phyloP scores from a whole-genome alignment of 192 early-diverging fungal species.

The Cetraspora pellucida region DNA sequence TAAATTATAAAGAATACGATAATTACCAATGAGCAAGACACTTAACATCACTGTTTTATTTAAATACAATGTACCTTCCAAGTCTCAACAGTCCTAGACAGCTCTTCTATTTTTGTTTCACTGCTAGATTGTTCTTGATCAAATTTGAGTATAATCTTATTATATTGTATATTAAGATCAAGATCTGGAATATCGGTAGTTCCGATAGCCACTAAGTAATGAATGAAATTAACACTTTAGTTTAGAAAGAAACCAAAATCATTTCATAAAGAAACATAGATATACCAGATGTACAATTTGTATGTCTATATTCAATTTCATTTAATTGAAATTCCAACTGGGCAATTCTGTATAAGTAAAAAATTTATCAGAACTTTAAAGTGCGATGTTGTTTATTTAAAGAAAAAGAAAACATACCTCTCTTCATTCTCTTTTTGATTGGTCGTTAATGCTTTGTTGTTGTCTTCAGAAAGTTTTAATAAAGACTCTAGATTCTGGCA shows the following conservation, averaged over 20 bases:
- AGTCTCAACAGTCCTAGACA: not conserved
- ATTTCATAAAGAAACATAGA: not conserved
- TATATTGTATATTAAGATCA: constrained; percentile 16
- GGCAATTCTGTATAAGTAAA: not conserved
- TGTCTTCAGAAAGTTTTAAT: not conserved
- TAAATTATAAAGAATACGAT: no score
- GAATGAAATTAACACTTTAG: not conserved
- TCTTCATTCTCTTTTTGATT: constrained; percentile 13
- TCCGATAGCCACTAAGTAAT: constrained; percentile 19
- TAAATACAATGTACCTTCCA: not conserved
- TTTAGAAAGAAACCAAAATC: not conserved
- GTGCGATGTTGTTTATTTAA: no score
- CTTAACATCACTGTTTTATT: no score
- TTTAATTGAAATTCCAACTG: constrained; percentile 6
- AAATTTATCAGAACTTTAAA: no score
- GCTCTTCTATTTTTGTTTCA: constrained; percentile 9
- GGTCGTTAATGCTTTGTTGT: not conserved
- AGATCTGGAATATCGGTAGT: constrained; percentile 2
- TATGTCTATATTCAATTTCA: not conserved
- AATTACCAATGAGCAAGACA: no score
- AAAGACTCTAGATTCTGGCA: not conserved
- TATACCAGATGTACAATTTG: not conserved
- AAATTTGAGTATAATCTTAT: not conserved
- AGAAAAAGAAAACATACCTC: not conserved
- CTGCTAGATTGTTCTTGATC: not conserved